These are phyloP conservation scores for Barnettozyma sp. DNA, from an alignment of 805 yeast genomes.

Conservation along the genomic window DNA sequence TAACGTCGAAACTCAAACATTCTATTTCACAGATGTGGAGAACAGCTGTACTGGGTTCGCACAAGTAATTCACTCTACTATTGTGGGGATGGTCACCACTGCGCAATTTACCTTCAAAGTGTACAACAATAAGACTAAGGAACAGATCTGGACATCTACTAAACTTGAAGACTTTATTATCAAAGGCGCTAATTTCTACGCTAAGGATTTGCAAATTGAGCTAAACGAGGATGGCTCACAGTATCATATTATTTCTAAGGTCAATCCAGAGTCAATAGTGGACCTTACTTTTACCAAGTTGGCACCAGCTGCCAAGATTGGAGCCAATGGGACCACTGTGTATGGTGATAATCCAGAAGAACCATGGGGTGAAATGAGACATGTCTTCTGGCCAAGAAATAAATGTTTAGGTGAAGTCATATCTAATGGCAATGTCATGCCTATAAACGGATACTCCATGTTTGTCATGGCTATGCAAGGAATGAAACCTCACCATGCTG, in stretches of 20 bases:
- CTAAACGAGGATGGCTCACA: conserved; percentile 45
- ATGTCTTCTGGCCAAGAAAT: conserved; percentile 93
- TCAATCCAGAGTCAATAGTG: conserved; percentile 60
- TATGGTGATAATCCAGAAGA: conserved; percentile 78
- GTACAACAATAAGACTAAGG: conserved; percentile 44
- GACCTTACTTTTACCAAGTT: conserved; percentile 56
- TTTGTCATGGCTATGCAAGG: conserved; percentile 96
- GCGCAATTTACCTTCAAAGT: conserved; percentile 93
- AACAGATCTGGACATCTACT: conserved; percentile 81
- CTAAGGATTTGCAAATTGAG: conserved; percentile 62
- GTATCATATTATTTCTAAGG: conserved; percentile 55
- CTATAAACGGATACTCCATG: conserved; percentile 47
- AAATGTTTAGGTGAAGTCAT: conserved; percentile 57
- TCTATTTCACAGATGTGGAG: conserved; percentile 65
- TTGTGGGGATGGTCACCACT: conserved; percentile 79
- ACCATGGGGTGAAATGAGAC: conserved; percentile 98
- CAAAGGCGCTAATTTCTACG: conserved; percentile 72
- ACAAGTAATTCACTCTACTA: conserved; percentile 89
- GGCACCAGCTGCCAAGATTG: conserved; percentile 83
- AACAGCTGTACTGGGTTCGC: conserved; percentile 77
- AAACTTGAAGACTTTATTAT: conserved; percentile 71
- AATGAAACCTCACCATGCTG: conserved; percentile 99
- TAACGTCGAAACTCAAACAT: conserved; percentile 93
- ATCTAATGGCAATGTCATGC: conserved; percentile 26
- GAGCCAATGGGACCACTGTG: conserved; percentile 75